These are phyloP conservation scores for Endogone sp. DNA, from an alignment of 192 early-diverging fungal species.

Conservation along the genomic window DNA sequence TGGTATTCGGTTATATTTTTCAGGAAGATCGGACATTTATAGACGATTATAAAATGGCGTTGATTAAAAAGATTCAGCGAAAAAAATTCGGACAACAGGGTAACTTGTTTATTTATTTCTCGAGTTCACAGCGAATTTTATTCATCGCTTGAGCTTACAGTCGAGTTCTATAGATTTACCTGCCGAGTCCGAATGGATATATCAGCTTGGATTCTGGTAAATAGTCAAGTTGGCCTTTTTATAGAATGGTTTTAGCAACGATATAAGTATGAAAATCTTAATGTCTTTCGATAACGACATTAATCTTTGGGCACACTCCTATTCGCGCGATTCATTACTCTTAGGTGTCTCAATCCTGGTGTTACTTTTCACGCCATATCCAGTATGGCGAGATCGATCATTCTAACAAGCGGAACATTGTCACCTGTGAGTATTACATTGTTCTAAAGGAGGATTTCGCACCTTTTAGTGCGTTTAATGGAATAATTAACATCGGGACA, in stretches of 20 bases:
- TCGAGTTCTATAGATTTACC: neutral
- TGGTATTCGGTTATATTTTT: conserved; percentile 24
- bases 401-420: conserved; percentile 65
- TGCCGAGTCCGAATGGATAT: conserved; percentile 9
- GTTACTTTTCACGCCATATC: conserved; percentile 39
- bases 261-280: too few relatives aligned
- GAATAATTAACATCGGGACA: too few relatives aligned
- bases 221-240: neutral
- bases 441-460: neutral
- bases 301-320: too few relatives aligned
- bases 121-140: neutral
- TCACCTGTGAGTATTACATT: conserved; percentile 50
- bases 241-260: too few relatives aligned
- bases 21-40: conserved; percentile 5
- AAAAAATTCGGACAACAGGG: neutral
- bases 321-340: neutral
- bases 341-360: conserved; percentile 41
- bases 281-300: too few relatives aligned
- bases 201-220: conserved; percentile 18
- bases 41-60: conserved; percentile 25
- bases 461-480: neutral
- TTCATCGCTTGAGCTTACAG: neutral
- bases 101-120: neutral
- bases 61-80: conserved; percentile 19
- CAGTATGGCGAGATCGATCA: conserved; percentile 37